Conservation (phyloP, 202 grass and related monocot species). For the Thinopyrum obtusiflorum region DNA sequence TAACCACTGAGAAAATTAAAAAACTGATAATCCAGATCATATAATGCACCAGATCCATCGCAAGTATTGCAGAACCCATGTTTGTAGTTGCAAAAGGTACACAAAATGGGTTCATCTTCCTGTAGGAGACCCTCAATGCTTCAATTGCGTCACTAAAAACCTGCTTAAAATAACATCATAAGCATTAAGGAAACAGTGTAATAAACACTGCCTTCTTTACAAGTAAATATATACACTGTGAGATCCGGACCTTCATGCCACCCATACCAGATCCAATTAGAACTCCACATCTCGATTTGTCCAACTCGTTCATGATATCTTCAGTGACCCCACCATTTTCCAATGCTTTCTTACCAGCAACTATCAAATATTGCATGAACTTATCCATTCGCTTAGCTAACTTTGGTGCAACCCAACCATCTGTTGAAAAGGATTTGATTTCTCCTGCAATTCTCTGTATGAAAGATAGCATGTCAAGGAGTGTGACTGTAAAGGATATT, state of each 20-base stretch:
- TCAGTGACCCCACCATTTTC: slow-evolving; percentile 85
- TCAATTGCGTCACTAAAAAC: slow-evolving; percentile 95
- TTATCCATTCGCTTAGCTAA: slow-evolving; percentile 93
- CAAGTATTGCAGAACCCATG: slow-evolving; percentile 99
- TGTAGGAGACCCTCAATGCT: slow-evolving; percentile 95
- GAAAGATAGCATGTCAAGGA: slow-evolving; percentile 25
- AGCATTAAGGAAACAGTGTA: neutral
- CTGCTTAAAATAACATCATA: slow-evolving; percentile 50
- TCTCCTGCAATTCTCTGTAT: slow-evolving; percentile 91
- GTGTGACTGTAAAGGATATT: neutral
- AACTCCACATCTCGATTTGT: slow-evolving; percentile 89
- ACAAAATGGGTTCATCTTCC: slow-evolving; percentile 98
- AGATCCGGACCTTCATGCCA: slow-evolving; percentile 75
- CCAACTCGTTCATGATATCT: slow-evolving; percentile 74
- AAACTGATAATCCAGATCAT: slow-evolving; percentile 23
- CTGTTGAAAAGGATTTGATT: slow-evolving; percentile 89
- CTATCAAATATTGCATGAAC: slow-evolving; percentile 95
- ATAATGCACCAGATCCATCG: slow-evolving; percentile 88
- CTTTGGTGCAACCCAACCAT: slow-evolving; percentile 92
- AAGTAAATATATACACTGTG: slow-evolving; percentile 7
- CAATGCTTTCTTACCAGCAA: slow-evolving; percentile 90
- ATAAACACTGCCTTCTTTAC: neutral
- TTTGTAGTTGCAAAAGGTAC: slow-evolving; percentile 98
- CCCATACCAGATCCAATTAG: slow-evolving; percentile 98
- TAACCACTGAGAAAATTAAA: slow-evolving; percentile 16